Conservation (phyloP, 129 eudicot genomes). For the Deinandra increscens region DNA sequence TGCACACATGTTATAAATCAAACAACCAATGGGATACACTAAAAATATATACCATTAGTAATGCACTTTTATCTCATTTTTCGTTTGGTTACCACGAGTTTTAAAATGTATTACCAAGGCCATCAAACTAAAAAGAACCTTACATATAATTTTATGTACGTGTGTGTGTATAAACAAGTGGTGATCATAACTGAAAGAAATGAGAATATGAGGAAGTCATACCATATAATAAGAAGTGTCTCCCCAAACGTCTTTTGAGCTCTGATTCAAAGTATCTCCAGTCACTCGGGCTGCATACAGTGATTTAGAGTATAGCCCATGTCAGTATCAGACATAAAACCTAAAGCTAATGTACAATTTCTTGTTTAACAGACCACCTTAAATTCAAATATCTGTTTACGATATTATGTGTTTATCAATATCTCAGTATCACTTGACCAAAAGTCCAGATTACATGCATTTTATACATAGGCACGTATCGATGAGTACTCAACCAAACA, state of each 20-base stretch:
- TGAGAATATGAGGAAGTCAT: constrained; percentile 11
- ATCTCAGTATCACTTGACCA: not conserved
- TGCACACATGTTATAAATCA: constrained; percentile 39
- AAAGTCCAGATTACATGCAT: not conserved
- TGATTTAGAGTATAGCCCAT: constrained; percentile 6
- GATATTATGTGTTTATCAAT: not conserved
- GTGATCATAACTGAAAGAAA: not conserved
- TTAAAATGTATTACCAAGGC: not conserved
- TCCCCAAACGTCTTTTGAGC: constrained; percentile 81
- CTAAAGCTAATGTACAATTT: constrained; percentile 10
- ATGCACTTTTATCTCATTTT: not conserved
- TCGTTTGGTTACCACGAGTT: not conserved
- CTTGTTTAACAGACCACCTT: not conserved
- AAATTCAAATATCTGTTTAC: not conserved
- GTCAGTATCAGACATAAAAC: constrained; percentile 15
- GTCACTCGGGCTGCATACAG: constrained; percentile 81
- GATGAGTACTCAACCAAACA: not conserved
- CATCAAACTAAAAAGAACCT: not conserved
- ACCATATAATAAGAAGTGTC: constrained; percentile 81
- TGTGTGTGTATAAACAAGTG: not conserved
- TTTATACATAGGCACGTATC: not conserved
- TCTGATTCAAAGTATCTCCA: constrained; percentile 90
- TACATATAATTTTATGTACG: no score
- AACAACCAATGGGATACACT: not conserved
- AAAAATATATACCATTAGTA: not conserved